Percentiles rank a stretch among this genome's conserved stretches.
Evolutionary conservation across 2,329 filamentous ascomycete genomes (phyloP).

Genomic region (Penicillium olsonii): DNA sequence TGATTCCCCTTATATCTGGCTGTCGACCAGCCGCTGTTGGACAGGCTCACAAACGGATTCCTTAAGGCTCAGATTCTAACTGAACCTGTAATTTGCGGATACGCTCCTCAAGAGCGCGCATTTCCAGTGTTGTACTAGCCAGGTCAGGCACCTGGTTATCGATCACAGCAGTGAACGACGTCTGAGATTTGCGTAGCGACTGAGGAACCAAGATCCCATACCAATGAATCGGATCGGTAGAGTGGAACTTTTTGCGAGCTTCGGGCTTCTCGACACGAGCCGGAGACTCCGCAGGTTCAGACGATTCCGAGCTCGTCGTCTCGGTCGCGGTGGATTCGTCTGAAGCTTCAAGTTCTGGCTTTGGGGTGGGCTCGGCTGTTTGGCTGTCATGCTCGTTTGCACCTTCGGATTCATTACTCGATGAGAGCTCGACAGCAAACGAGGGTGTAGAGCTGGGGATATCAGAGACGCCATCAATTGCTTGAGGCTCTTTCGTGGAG

Average conservation of each 20-base stretch:
- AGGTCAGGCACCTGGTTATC: constrained; percentile 39
- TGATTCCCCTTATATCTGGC: not conserved
- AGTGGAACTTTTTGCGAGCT: constrained; percentile 21
- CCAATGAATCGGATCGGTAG: constrained; percentile 49
- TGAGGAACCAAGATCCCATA: constrained; percentile 52
- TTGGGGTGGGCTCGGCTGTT: not conserved
- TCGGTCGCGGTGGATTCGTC: not conserved
- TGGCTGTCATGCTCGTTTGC: constrained; percentile 4
- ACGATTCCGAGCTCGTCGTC: not conserved
- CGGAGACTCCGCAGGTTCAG: not conserved
- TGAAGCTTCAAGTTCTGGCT: not conserved
- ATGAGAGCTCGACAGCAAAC: constrained; percentile 5
- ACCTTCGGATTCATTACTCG: not conserved
- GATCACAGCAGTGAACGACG: constrained; percentile 44
- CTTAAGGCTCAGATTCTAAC: constrained; percentile 15
- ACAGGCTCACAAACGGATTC: constrained; percentile 1
- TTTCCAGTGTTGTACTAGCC: constrained; percentile 40
- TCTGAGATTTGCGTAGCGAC: constrained; percentile 47
- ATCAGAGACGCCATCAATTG: not conserved
- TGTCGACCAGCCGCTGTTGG: not conserved
- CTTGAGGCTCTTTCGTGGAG: not conserved
- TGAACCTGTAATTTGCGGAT: constrained; percentile 33
- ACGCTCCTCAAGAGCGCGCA: constrained; percentile 44
- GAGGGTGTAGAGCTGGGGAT: constrained; percentile 1
- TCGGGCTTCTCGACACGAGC: constrained; percentile 10